These are phyloP conservation scores for Pyricularia sp. DNA, from an alignment of 2,329 filamentous ascomycete genomes.

Conservation along the genomic window DNA sequence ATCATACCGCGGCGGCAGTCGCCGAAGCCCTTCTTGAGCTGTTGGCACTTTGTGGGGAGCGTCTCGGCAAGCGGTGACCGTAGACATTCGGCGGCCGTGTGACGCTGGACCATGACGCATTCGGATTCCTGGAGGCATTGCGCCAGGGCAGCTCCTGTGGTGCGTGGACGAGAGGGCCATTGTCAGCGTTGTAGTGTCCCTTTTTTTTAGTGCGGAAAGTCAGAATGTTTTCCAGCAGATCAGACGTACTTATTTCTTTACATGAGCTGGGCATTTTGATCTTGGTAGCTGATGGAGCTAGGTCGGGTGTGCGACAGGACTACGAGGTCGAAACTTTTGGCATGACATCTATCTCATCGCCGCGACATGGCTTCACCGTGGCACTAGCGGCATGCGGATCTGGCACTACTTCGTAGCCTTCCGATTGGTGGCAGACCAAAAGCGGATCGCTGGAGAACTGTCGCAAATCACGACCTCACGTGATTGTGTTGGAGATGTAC, in stretches of 20 bases:
- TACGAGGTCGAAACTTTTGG: background rate
- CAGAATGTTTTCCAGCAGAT: constrained; percentile 1
- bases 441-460: background rate
- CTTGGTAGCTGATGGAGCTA: background rate
- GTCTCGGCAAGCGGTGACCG: constrained; percentile 67
- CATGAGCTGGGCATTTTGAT: constrained; percentile 72
- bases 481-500: background rate
- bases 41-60: constrained; percentile 78
- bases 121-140: constrained; percentile 93
- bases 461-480: background rate
- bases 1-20: constrained; percentile 94
- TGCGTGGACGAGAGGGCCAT: constrained; percentile 2
- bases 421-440: background rate
- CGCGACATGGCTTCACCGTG: background rate
- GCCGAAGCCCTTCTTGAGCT: constrained; percentile 82
- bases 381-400: background rate
- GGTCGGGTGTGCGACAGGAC: background rate
- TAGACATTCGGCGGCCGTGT: constrained; percentile 78
- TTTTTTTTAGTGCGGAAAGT: background rate
- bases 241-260: constrained; percentile 76
- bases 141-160: constrained; percentile 73
- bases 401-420: background rate
- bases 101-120: constrained; percentile 85
- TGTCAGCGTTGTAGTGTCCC: background rate
- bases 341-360: background rate